Conservation (phyloP, 345 rosid species). For the Mallotus nudiflorus region DNA sequence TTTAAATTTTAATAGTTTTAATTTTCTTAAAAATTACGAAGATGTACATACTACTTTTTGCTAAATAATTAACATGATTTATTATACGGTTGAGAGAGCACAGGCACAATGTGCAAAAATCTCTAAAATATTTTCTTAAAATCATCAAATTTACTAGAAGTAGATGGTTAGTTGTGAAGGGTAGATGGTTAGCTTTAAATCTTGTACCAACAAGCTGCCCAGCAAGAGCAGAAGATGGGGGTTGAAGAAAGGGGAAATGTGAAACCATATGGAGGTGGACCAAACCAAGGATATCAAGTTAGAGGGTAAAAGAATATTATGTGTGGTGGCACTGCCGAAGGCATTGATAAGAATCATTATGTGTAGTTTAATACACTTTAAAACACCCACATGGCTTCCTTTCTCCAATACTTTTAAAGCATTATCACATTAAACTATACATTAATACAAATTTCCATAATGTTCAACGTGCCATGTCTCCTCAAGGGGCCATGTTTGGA, state of each 20-base stretch:
- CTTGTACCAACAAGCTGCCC: too few species aligned
- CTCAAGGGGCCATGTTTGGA: neutral
- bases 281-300: neutral
- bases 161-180: too few species aligned
- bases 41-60: too few species aligned
- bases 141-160: neutral
- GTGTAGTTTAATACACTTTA: neutral
- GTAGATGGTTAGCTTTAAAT: too few species aligned
- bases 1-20: too few species aligned
- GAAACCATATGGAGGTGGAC: neutral
- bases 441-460: neutral
- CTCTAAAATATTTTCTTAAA: too few species aligned
- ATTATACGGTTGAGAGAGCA: too few species aligned
- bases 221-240: neutral
- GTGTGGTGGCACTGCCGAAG: constrained; percentile 1
- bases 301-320: neutral
- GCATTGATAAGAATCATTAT: neutral
- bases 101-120: too few species aligned
- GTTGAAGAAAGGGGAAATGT: neutral
- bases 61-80: too few species aligned
- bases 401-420: constrained; percentile 5
- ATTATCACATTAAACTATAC: neutral
- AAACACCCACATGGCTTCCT: constrained; percentile 17
- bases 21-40: too few species aligned
- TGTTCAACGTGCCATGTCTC: constrained; percentile 13